phyloP scores from a whole-genome alignment of 2,329 filamentous ascomycete genomes.

The Ascochyta viciae-villosae region DNA sequence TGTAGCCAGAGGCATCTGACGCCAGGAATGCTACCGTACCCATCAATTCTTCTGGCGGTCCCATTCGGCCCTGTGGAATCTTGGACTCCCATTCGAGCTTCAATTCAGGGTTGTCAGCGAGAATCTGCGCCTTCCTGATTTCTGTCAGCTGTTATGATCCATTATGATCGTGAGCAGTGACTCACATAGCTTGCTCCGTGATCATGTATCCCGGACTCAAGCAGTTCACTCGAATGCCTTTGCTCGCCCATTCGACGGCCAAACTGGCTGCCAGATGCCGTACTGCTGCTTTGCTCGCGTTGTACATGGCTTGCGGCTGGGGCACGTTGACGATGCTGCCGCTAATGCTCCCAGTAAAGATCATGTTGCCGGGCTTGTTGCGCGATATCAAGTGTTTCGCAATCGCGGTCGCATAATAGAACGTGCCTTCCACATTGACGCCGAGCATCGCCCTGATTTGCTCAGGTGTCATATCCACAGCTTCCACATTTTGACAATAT shows the following conservation, averaged over 20 bases:
- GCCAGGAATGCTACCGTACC: background rate
- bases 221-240: background rate
- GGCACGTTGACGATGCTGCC: background rate
- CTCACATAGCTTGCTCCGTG: background rate
- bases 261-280: background rate
- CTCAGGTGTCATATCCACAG: background rate
- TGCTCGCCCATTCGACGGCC: background rate
- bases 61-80: background rate
- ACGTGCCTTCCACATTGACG: background rate
- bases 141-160: background rate
- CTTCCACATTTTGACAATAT: background rate
- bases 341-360: background rate
- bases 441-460: slow-evolving; percentile 58
- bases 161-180: background rate
- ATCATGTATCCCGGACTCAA: background rate
- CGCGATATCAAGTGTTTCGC: background rate
- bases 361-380: background rate
- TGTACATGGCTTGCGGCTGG: background rate
- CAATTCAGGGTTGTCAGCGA: background rate
- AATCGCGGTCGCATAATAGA: background rate
- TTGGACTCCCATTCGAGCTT: background rate
- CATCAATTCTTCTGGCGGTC: background rate
- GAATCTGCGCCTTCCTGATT: background rate
- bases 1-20: background rate
- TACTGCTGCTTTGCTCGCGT: background rate